Evolutionary conservation across 345 rosid genomes (phyloP).

Genomic region (Rhodomyrtus tomentosa): DNA sequence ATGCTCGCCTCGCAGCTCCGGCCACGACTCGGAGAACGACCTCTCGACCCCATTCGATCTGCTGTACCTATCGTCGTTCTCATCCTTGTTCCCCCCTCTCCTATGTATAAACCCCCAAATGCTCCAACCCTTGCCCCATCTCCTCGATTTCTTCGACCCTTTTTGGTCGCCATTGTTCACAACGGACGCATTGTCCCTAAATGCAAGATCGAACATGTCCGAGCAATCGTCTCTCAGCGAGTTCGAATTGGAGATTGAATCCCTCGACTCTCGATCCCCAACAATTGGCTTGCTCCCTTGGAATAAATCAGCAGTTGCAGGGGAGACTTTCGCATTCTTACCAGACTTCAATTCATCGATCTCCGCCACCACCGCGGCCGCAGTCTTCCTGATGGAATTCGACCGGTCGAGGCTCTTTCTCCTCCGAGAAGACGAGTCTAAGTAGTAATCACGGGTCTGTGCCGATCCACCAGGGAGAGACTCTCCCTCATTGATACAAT

Average conservation of each 20-base stretch:
- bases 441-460: slow-evolving; percentile 88
- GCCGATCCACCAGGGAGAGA: slow-evolving; percentile 73
- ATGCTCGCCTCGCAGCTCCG: slow-evolving; percentile 24
- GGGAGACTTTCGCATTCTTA: slow-evolving; percentile 65
- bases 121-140: slow-evolving; percentile 87
- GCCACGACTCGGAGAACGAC: slow-evolving; percentile 87
- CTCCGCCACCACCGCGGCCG: slow-evolving; percentile 75
- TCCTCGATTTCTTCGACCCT: slow-evolving; percentile 46
- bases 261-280: slow-evolving; percentile 40
- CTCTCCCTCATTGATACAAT: slow-evolving; percentile 35
- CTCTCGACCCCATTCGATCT: slow-evolving; percentile 54
- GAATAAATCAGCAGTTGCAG: slow-evolving; percentile 37
- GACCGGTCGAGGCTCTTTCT: slow-evolving; percentile 88
- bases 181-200: slow-evolving; percentile 39
- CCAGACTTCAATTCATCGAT: slow-evolving; percentile 56
- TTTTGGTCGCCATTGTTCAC: slow-evolving; percentile 46
- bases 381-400: slow-evolving; percentile 61
- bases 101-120: slow-evolving; percentile 74
- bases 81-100: slow-evolving; percentile 50
- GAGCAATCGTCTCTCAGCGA: slow-evolving; percentile 71
- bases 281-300: slow-evolving; percentile 28
- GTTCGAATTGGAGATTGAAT: slow-evolving; percentile 40
- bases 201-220: slow-evolving; percentile 55
- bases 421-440: slow-evolving; percentile 66
- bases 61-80: slow-evolving; percentile 65